Percentiles rank a stretch among this genome's conserved stretches.
These are phyloP conservation scores for Sonneratia alba DNA, from an alignment of 345 rosid genomes.

Conservation along the genomic window DNA sequence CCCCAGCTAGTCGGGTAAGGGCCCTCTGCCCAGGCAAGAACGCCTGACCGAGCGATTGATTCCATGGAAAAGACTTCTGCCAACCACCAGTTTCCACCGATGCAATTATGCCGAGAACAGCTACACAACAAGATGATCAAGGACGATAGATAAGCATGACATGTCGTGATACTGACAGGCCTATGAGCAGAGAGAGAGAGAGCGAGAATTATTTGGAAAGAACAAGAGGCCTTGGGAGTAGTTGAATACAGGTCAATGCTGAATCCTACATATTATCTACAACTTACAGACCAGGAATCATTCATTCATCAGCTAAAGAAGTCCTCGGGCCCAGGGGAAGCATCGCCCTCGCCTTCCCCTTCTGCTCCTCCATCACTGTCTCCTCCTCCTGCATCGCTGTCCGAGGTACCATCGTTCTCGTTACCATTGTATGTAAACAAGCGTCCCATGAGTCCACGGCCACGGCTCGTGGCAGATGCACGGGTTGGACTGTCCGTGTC, in stretches of 20 bases:
- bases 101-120: too few relatives aligned
- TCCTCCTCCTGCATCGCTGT: not conserved
- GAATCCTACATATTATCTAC: conserved; percentile 4
- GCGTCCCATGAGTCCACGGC: conserved; percentile 5
- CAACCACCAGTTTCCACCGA: too few relatives aligned
- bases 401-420: conserved; percentile 1
- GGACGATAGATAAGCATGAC: not conserved
- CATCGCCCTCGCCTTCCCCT: not conserved
- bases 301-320: conserved; percentile 5
- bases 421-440: not conserved
- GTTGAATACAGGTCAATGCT: not conserved
- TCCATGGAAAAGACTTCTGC: too few relatives aligned
- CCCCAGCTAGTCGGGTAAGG: too few relatives aligned
- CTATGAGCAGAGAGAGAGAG: not conserved
- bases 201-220: not conserved
- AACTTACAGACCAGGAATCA: not conserved
- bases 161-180: not conserved
- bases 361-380: not conserved
- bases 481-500: not conserved
- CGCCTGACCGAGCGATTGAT: too few relatives aligned
- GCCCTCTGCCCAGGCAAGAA: too few relatives aligned
- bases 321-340: conserved; percentile 9
- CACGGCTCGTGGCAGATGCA: not conserved
- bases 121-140: too few relatives aligned
- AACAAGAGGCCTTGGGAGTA: not conserved